Evolutionary conservation across 2,329 filamentous ascomycete genomes (phyloP), one percentile per base, ranked within the genome.

Genomic region (Basipetospora chlamydospora): DNA sequence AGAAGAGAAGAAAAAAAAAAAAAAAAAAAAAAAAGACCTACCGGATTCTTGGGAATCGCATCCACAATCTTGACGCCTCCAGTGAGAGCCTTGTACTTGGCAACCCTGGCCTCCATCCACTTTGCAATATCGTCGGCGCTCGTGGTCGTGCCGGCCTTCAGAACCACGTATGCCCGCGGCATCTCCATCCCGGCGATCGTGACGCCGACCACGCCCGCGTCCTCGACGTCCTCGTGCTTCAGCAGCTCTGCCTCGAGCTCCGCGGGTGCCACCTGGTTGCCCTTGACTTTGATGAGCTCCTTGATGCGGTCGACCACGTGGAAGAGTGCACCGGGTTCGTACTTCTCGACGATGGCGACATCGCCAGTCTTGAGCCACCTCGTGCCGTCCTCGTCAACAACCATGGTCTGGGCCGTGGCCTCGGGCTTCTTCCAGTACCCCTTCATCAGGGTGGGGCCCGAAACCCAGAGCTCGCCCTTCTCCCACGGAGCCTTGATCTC

Each of bases 301-400:
- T 88, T 59, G 37, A 73, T 72, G 26, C 82, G 70, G 53, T 88
- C 82, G 22, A 87, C 77, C 18, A 87, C 77, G 49, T 72, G 70
- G 44, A 67, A 61, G 34, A 60, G 53, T 1, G 54, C 60, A 11
- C 67, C 67, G 0, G 57, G 48, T 41, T 67, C 63, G 45, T 75
- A 71, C 28, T 28, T 25, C 36, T 76, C 63, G 42, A 83, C 66
- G 47, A 73, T 79, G 12, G 72, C 79, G 34, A 87, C 68, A 45
- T 87, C 82, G 3, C 82, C 82, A 1, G 80, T 86, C 49, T 73
- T 75, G 42, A 87, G 55, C 81, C 82, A 87, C 13, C 74, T 57
- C 21, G 59, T 64, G 31, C 65, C 67, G 40, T 64, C 58, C 2
- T 50, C 41, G 41, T 70, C 67, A 5, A 54, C 46, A 22, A 59